Base-by-base conservation (phyloP, 177 flowering plant genomes). In the Telopea speciosissima region DNA sequence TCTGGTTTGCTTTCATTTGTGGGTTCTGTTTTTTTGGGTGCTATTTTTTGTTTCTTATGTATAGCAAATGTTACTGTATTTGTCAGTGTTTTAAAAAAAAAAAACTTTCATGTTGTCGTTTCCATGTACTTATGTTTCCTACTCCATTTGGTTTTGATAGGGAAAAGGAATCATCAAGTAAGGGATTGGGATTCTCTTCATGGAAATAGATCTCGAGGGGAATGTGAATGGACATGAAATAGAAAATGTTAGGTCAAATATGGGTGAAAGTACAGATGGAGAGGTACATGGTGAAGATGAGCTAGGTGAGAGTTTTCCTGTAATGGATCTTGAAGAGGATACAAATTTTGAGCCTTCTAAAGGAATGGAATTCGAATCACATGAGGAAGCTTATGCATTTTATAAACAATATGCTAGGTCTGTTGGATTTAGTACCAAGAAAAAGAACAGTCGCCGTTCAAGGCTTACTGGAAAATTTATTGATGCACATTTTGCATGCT, bases 181-280 rank as follows among this genome's bases (percentile, higher is more conserved):
- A 44, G 14, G 49, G 14, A 1, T 44, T 44, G 49, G 14, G 49
- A 44, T 9, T 24, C 24, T 67, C 62, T 68, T 61, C 62, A 68
- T 68, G 70, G 56, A n/a, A 52, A 56, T 68, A 25, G 70, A 68
- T 68, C 70, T 68, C 5, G 70, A 68, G 31, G 62, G 70, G 10
- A 40, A 61, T 31, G 62, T 42, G 25, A 62, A 36, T 54, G 70
- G 52, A 68, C 40, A 33, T 1, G 70, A 68, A 14, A 52, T 68
- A 62, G 40, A 68, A 26, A 42, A 54, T 28, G 25, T 25, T 10
- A 40, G 56, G 56, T 17, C 62, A 10, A 68, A 36, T 67, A 59
- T 28, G 0, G 49, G 36, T 67, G 69, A 16, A 67, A 1, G 12
- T 11, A 68, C 24, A 2, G 49, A 44, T 17, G 70, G 31, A 25